Conservation (phyloP, 1,139 yeast genomes). For the Blastobotrys raffinosifermentans region DNA sequence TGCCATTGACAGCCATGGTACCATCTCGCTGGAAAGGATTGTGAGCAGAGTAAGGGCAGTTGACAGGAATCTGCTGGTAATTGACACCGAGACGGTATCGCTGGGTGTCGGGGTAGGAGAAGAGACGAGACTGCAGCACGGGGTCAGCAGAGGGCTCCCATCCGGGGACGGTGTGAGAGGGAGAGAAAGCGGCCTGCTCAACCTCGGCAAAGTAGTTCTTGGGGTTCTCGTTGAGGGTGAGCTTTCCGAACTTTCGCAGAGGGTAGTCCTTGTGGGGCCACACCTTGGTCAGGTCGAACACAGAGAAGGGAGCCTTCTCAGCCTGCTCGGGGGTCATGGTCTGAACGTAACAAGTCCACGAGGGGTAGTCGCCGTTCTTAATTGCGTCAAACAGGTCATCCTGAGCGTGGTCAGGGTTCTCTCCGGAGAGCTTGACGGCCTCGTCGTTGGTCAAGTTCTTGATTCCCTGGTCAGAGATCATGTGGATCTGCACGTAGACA, state of each 20-base stretch:
- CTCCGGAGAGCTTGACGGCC: constrained; percentile 50
- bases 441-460: constrained; percentile 52
- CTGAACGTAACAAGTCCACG: constrained; percentile 63
- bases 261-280: constrained; percentile 81
- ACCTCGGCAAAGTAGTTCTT: constrained; percentile 75
- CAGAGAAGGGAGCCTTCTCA: constrained; percentile 44
- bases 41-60: constrained; percentile 41
- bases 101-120: constrained; percentile 83
- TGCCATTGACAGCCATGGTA: constrained; percentile 65
- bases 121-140: constrained; percentile 76
- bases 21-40: constrained; percentile 70
- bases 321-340: constrained; percentile 71
- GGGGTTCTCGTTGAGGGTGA: constrained; percentile 66
- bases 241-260: constrained; percentile 65
- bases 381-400: constrained; percentile 54
- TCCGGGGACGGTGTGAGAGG: constrained; percentile 79
- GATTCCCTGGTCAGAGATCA: constrained; percentile 57
- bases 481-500: constrained; percentile 63
- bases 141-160: constrained; percentile 85
- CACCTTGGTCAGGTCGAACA: constrained; percentile 69
- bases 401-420: constrained; percentile 58
- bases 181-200: constrained; percentile 79
- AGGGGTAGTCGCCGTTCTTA: constrained; percentile 54
- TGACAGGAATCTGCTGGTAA: constrained; percentile 69
- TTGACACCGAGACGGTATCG: constrained; percentile 61